Conservation (phyloP, 441 rosid genomes). For the Populus trichocarpa region DNA sequence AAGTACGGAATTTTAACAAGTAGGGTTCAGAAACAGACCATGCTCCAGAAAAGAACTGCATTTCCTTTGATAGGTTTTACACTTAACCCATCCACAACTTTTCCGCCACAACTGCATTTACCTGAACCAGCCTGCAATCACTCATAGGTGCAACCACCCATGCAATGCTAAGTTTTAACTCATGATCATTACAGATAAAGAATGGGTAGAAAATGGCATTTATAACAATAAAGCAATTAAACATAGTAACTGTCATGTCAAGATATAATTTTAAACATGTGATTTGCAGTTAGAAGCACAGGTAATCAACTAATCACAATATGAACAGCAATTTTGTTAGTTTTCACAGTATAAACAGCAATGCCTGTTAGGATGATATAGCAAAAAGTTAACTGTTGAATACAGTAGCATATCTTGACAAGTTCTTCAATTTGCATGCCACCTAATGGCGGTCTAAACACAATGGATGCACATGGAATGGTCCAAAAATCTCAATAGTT, state of each 20-base stretch:
- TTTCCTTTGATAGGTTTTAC: constrained; percentile 85
- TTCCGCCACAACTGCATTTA: constrained; percentile 87
- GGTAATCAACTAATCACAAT: not conserved
- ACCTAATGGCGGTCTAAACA: not conserved
- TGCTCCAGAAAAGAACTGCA: constrained; percentile 98
- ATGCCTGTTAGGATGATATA: not conserved
- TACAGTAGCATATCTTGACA: not conserved
- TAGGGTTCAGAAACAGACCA: constrained; percentile 53
- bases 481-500: not conserved
- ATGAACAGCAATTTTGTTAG: not conserved
- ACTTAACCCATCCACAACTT: constrained; percentile 65
- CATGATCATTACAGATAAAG: not conserved
- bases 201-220: not conserved
- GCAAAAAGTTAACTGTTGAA: not conserved
- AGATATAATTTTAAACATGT: not conserved
- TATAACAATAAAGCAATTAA: not conserved
- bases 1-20: not conserved
- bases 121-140: constrained; percentile 77
- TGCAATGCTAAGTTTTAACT: not conserved
- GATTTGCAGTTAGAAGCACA: not conserved
- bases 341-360: not conserved
- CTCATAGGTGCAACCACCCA: constrained; percentile 5
- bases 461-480: not conserved
- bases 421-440: not conserved
- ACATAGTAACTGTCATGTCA: not conserved